Percentiles rank a stretch among this genome's conserved stretches.
phyloP scores from a whole-genome alignment of 2,329 filamentous ascomycete genomes.

The Aciculosporium take region DNA sequence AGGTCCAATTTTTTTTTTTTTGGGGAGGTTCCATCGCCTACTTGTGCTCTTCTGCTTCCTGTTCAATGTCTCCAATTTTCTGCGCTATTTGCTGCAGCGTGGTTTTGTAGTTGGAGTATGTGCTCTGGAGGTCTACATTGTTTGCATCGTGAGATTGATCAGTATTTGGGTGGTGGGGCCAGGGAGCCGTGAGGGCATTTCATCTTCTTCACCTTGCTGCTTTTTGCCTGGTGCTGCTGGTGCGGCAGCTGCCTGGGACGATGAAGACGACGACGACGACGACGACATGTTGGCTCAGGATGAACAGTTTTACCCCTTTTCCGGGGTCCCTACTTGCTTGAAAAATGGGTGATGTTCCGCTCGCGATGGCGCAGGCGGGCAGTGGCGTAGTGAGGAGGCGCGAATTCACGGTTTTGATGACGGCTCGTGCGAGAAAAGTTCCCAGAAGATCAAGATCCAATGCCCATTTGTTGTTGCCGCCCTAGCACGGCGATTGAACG shows the following conservation, averaged over 20 bases:
- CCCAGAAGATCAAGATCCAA: too few species aligned
- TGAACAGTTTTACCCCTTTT: too few species aligned
- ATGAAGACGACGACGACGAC: too few species aligned
- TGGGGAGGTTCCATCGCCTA: slow-evolving; percentile 23
- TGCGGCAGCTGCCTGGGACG: slow-evolving; percentile 1
- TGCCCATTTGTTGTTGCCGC: too few species aligned
- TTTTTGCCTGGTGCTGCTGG: slow-evolving; percentile 47
- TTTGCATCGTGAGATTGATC: neutral
- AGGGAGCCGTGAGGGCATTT: neutral
- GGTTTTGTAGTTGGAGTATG: slow-evolving; percentile 66
- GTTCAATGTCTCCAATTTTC: slow-evolving; percentile 95
- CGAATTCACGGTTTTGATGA: neutral
- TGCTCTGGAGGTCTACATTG: slow-evolving; percentile 56
- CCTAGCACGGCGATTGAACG: too few species aligned
- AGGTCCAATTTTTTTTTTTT: neutral
- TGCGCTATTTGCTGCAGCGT: slow-evolving; percentile 81
- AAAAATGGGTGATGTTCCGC: too few species aligned
- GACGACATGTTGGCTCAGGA: slow-evolving; percentile 3
- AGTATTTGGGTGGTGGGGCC: neutral
- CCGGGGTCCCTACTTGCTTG: too few species aligned
- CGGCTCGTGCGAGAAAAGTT: too few species aligned
- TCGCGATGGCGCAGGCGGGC: too few species aligned
- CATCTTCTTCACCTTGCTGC: slow-evolving; percentile 47
- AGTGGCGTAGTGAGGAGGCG: neutral
- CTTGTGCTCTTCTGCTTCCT: slow-evolving; percentile 97